These are phyloP conservation scores for Heritiera fomes DNA, from an alignment of 345 rosid species.

Conservation along the genomic window DNA sequence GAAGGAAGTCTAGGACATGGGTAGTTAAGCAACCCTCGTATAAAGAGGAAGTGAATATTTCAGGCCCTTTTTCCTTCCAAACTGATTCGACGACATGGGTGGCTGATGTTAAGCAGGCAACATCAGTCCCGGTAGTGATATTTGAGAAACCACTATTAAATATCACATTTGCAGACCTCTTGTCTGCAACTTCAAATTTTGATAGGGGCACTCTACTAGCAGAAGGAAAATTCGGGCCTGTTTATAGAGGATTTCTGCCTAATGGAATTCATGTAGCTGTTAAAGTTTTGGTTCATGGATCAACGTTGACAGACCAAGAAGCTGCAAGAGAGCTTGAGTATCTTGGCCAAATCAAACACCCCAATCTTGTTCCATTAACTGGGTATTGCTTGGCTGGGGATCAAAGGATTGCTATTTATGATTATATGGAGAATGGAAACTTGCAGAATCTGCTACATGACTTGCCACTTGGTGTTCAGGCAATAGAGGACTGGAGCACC, in stretches of 20 bases:
- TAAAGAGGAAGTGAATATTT: conserved; percentile 72
- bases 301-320: conserved; percentile 89
- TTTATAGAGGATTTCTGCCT: conserved; percentile 82
- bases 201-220: conserved; percentile 89
- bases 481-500: conserved; percentile 80
- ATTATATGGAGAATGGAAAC: conserved; percentile 97
- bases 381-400: conserved; percentile 95
- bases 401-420: conserved; percentile 93
- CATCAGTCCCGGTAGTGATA: conserved; percentile 66
- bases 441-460: conserved; percentile 87
- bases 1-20: conserved; percentile 56
- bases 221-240: conserved; percentile 92
- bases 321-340: conserved; percentile 89
- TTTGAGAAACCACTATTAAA: conserved; percentile 90
- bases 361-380: conserved; percentile 83
- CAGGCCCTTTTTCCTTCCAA: conserved; percentile 88
- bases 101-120: conserved; percentile 91
- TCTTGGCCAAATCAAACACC: conserved; percentile 88
- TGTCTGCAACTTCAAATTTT: conserved; percentile 83
- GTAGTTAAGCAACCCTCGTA: conserved; percentile 59
- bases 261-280: conserved; percentile 95
- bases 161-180: conserved; percentile 85
- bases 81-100: conserved; percentile 93
- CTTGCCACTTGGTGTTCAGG: conserved; percentile 80
- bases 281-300: conserved; percentile 87